These are phyloP conservation scores for Termitomyces sp. DNA, from an alignment of 768 basidiomycete genomes.

Conservation along the genomic window DNA sequence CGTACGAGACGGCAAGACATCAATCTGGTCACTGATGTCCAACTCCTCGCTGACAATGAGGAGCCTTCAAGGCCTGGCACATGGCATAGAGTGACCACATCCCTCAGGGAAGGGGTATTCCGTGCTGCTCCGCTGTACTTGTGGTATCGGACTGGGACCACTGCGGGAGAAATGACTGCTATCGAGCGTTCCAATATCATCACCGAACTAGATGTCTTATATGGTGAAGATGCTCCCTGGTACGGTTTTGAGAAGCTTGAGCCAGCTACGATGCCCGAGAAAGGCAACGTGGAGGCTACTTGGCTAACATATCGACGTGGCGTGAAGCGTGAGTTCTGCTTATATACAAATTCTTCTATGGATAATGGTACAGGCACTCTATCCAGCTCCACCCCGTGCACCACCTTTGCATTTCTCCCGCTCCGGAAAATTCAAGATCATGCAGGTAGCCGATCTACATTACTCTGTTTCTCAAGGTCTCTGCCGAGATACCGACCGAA, in stretches of 20 bases:
- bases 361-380: constrained; percentile 4
- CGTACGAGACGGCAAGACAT: constrained; percentile 81
- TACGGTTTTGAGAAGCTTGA: constrained; percentile 79
- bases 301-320: constrained; percentile 68
- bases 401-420: constrained; percentile 78
- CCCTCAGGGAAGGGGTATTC: constrained; percentile 59
- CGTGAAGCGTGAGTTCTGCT: constrained; percentile 53
- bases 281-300: constrained; percentile 42
- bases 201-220: constrained; percentile 90
- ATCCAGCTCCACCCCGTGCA: constrained; percentile 60
- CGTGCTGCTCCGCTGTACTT: constrained; percentile 55
- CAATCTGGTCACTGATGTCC: constrained; percentile 70
- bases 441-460: constrained; percentile 92
- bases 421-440: constrained; percentile 82
- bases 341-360: neutral
- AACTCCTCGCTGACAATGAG: constrained; percentile 53
- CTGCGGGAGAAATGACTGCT: constrained; percentile 51
- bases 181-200: constrained; percentile 60
- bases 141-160: constrained; percentile 76
- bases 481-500: constrained; percentile 71
- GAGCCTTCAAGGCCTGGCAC: constrained; percentile 38
- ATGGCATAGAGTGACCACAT: constrained; percentile 64
- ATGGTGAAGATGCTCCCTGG: constrained; percentile 80
- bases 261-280: constrained; percentile 46
- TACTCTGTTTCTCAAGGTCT: constrained; percentile 76